Base-by-base conservation (phyloP, 192 early-diverging fungal species). In the Coemansia sp. region DNA sequence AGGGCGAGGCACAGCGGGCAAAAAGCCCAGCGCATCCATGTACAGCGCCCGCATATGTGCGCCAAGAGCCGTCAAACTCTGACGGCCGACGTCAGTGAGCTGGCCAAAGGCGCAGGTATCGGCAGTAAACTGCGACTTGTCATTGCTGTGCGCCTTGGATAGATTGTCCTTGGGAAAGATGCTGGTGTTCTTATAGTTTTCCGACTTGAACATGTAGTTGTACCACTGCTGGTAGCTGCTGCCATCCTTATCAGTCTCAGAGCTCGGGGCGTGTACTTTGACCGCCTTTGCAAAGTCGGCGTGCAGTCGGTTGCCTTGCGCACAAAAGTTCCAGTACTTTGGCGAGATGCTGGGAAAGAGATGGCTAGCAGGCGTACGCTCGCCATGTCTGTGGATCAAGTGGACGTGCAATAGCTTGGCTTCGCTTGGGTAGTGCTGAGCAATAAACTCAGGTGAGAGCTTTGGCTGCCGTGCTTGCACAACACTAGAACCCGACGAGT, bases 1-100 rank as follows among this genome's bases (percentile, higher is more conserved):
- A 3, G 55, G 40, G 8, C 52, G 64, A 61, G 66, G 62, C 40
- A 65, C 40, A 3, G 72, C 34, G 3, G 82, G 85, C 71, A 87
- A 34, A 27, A 85, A 75, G 2, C 71, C 77, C 34, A 88, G 77
- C 27, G 77, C 51, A 40, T 88, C 84, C 16, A 88, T 76, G 73
- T 91, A 91, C 22, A 88, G 84, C 3, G 64, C 63, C 13, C 89
- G 85, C 65, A 91, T 64, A 47, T 81, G 76, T 13, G 63, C 74
- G 27, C 90, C 90, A 18, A 85, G 63, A 1, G 61, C 59, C 1
- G 70, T 59, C 87, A 91, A 80, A 51, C 80, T 86, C 34, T 66
- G 52, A 62, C 89, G 86, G 3, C 90, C 90, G 6, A 72, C 51
- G 60, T 91, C 88, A 10, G 90, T 91, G 46, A 91, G 78, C 71